Percentiles rank a stretch among this genome's conserved stretches.
Evolutionary conservation across 139 green algal genomes (phyloP).

Genomic region (Parachlorella kessleri): DNA sequence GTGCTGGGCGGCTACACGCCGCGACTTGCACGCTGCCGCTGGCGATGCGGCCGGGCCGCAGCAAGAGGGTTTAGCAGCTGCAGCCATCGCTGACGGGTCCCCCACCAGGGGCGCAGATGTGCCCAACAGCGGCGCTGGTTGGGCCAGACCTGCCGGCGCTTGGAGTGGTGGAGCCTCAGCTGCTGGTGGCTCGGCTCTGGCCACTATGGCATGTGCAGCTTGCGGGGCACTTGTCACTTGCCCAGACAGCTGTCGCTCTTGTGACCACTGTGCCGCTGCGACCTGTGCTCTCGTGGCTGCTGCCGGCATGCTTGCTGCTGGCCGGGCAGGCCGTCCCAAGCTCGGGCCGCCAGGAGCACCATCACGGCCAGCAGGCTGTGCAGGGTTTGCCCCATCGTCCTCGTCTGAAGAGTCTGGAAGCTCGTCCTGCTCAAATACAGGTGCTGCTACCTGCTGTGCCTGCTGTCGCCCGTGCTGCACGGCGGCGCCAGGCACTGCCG

Average conservation of each 20-base stretch:
- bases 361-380: neutral
- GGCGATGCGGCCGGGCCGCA: neutral
- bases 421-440: conserved; percentile 22
- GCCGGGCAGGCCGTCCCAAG: too few species aligned
- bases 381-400: neutral
- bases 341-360: neutral
- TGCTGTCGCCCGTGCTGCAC: neutral
- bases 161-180: neutral
- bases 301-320: neutral
- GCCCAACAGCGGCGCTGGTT: too few species aligned
- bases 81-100: neutral
- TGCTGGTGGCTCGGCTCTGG: neutral
- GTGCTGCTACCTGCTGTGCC: neutral
- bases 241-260: neutral
- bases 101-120: neutral
- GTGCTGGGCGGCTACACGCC: neutral
- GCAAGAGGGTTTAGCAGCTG: neutral
- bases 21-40: neutral
- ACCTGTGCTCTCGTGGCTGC: too few species aligned
- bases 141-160: neutral
- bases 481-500: neutral
- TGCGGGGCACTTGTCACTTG: neutral
- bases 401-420: conserved; percentile 15
- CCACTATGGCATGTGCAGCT: neutral
- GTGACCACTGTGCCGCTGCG: neutral